phyloP scores from a whole-genome alignment of 2,329 filamentous ascomycete genomes.

The Colletotrichum tabaci region DNA sequence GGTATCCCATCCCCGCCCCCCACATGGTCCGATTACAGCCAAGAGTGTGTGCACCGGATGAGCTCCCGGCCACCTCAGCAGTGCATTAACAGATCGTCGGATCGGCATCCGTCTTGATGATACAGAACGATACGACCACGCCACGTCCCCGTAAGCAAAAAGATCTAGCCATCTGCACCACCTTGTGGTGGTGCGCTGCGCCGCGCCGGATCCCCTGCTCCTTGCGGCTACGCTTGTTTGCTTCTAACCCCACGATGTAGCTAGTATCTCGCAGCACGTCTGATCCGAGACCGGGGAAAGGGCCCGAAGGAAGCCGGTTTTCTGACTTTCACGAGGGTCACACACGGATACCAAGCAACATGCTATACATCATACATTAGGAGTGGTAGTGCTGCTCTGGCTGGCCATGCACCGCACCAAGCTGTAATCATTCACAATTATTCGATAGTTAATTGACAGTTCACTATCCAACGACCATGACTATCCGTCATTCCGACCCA shows the following conservation, averaged over 20 bases:
- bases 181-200: background rate
- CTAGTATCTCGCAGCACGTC: background rate
- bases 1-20: background rate
- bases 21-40: background rate
- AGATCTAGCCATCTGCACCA: background rate
- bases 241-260: background rate
- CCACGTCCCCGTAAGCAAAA: background rate
- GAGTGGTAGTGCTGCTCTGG: conserved; percentile 1
- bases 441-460: background rate
- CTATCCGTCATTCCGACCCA: conserved; percentile 44
- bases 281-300: conserved; percentile 23
- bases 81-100: background rate
- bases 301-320: conserved; percentile 20
- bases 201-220: conserved; percentile 3
- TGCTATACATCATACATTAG: conserved; percentile 24
- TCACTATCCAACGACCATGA: conserved; percentile 40
- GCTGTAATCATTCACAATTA: background rate
- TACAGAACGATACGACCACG: background rate
- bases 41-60: background rate
- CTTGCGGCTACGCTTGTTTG: background rate
- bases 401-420: background rate
- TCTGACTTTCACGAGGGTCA: background rate
- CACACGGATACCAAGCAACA: background rate
- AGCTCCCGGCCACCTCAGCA: background rate
- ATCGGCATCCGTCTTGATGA: conserved; percentile 1